Conservation (phyloP, 1,284 basidiomycete species). For the Peniophora sp. region DNA sequence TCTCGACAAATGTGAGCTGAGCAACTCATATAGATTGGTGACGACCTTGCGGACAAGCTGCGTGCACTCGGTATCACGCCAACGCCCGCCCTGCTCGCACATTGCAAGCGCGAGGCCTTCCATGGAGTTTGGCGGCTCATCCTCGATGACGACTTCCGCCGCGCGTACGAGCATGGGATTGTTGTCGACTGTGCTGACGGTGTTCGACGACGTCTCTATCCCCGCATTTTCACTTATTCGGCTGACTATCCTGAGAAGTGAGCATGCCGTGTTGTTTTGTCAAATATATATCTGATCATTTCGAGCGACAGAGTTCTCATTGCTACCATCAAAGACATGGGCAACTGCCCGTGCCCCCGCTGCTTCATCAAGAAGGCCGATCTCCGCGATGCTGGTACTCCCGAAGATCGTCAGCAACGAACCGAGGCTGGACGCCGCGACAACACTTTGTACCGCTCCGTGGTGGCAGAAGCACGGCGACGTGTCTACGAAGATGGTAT, state of each 20-base stretch:
- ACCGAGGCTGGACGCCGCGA: neutral
- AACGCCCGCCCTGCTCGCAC: too few species aligned
- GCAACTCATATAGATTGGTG: too few species aligned
- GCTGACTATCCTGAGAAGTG: neutral
- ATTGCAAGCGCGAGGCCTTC: too few species aligned
- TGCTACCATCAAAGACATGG: neutral
- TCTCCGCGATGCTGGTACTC: neutral
- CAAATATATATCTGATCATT: neutral
- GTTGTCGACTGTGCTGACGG: neutral
- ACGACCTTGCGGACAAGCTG: too few species aligned
- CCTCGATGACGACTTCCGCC: too few species aligned
- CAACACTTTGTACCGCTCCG: neutral
- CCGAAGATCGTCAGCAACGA: neutral
- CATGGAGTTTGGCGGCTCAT: too few species aligned
- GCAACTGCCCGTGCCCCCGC: neutral
- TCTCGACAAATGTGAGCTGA: too few species aligned
- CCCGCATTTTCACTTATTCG: neutral
- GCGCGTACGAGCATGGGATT: neutral
- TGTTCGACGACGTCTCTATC: neutral
- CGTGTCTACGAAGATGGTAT: neutral
- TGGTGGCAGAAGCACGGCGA: neutral
- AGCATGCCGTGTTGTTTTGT: neutral
- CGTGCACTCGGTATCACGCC: too few species aligned
- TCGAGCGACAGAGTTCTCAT: neutral
- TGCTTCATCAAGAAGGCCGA: neutral